Evolutionary conservation across 2,329 filamentous ascomycete genomes (phyloP).

Genomic region (Simplicillium sp.): DNA sequence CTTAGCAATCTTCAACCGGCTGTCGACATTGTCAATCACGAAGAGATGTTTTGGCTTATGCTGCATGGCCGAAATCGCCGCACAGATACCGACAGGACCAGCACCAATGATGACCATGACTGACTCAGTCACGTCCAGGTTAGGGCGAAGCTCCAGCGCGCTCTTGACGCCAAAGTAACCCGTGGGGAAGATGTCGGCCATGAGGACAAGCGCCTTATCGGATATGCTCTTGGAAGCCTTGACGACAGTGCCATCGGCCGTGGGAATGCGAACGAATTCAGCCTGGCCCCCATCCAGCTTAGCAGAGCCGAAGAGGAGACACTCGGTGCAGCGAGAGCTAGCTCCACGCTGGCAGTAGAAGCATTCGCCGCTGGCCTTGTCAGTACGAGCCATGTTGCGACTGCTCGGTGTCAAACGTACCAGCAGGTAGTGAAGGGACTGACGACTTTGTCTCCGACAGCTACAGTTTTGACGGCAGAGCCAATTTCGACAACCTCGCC

Average conservation of each 20-base stretch:
- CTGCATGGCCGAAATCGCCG: slow-evolving; percentile 67
- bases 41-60: slow-evolving; percentile 67
- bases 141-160: slow-evolving; percentile 54
- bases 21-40: slow-evolving; percentile 69
- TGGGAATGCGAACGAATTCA: slow-evolving; percentile 71
- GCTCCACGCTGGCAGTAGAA: slow-evolving; percentile 76
- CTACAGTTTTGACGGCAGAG: slow-evolving; percentile 55
- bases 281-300: slow-evolving; percentile 70
- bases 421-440: slow-evolving; percentile 77
- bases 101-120: slow-evolving; percentile 77
- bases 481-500: slow-evolving; percentile 64
- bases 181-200: slow-evolving; percentile 89
- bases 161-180: slow-evolving; percentile 78
- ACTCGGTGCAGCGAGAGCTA: slow-evolving; percentile 67
- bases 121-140: slow-evolving; percentile 30
- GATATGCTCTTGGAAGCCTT: slow-evolving; percentile 59
- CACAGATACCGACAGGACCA: slow-evolving; percentile 78
- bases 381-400: background rate
- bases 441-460: slow-evolving; percentile 70
- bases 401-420: slow-evolving; percentile 29
- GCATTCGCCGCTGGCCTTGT: slow-evolving; percentile 41
- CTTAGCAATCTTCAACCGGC: slow-evolving; percentile 63
- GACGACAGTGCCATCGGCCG: slow-evolving; percentile 72
- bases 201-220: slow-evolving; percentile 68
- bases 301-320: slow-evolving; percentile 59